phyloP scores from a whole-genome alignment of 805 yeast genomes.

The Kodamaea kaohsiungensis region DNA sequence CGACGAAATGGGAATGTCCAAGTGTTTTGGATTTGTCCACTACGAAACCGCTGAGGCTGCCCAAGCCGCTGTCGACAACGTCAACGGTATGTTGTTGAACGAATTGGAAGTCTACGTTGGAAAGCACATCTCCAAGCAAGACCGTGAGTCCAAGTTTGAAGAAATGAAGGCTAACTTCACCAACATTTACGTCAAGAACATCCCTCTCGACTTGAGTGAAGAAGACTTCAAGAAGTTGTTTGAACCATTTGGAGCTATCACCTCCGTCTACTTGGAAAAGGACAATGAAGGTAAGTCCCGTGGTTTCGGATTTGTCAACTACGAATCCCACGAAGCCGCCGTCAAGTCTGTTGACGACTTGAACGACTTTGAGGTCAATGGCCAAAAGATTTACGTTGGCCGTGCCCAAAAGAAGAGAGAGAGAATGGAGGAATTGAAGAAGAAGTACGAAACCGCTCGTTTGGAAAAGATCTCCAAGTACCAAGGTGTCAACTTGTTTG shows the following conservation, averaged over 20 bases:
- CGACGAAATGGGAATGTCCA: slow-evolving; percentile 87
- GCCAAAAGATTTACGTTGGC: slow-evolving; percentile 89
- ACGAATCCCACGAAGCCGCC: slow-evolving; percentile 83
- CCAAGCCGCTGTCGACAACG: slow-evolving; percentile 90
- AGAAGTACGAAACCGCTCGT: slow-evolving; percentile 89
- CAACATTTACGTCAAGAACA: slow-evolving; percentile 92
- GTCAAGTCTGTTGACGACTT: slow-evolving; percentile 88
- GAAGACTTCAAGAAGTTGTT: slow-evolving; percentile 75
- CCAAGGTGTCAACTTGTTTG: slow-evolving; percentile 96
- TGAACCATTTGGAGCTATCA: slow-evolving; percentile 70
- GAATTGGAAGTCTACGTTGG: slow-evolving; percentile 96
- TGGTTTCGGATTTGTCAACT: slow-evolving; percentile 97
- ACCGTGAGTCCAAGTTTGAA: slow-evolving; percentile 91
- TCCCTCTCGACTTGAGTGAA: slow-evolving; percentile 67
- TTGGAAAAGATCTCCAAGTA: slow-evolving; percentile 89
- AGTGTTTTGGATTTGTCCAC: slow-evolving; percentile 97
- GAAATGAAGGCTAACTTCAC: slow-evolving; percentile 91
- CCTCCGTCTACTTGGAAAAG: slow-evolving; percentile 78
- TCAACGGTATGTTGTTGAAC: slow-evolving; percentile 97
- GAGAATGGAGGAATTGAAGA: slow-evolving; percentile 93
- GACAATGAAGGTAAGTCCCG: slow-evolving; percentile 86
- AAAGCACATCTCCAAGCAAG: slow-evolving; percentile 87
- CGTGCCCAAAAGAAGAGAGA: slow-evolving; percentile 99
- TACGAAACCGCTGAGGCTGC: slow-evolving; percentile 93
- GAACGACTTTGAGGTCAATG: slow-evolving; percentile 82